Base-by-base conservation (phyloP, 805 yeast genomes). In the Saccharomycopsis capsularis region DNA sequence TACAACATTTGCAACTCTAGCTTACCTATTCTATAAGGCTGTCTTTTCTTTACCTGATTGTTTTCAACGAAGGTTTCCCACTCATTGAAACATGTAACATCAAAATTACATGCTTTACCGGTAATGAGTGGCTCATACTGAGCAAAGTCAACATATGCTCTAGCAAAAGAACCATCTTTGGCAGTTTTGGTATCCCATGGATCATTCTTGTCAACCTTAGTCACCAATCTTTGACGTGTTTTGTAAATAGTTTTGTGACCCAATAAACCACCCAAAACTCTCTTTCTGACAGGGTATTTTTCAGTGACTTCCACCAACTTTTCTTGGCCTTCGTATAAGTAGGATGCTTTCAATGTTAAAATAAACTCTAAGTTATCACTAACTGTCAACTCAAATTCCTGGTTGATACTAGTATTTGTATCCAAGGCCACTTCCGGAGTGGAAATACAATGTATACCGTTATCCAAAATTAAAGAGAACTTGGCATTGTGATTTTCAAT, bases 151-250 rank as follows among this genome's bases (percentile, higher is more conserved):
- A 90, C 69, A 56, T 82, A 80, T 47, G 85, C 76, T 58, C 91
- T 74, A 6, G 88, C 96, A 71, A 86, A 89, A 34, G 96, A 86
- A 1, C 98, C 98, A 63, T 88, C 95, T 30, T 73, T 71, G 1
- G 97, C 96, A 54, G 88, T 74, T 48, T 76, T 67, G 30, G 69
- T 63, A 30, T 75, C 76, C 83, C 91, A 76, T 2, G 73, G 66
- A 66, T 85, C 95, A 23, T 56, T 50, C 3, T 65, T 63, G 1
- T 74, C 68, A 29, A 75, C 71, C 52, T 70, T 69, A 2, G 80
- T 71, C 4, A 80, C 75, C 52, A 71, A 76, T 55, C 68, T 77
- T 46, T 64, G 70, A 30, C 69, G 66, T 22, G 63, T 60, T 40
- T 54, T 62, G 51, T 61, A 69, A 48, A 64, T 68, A 19, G 62